Base-by-base conservation (phyloP, 2,329 filamentous ascomycete genomes). In the Pyrenophora teres region DNA sequence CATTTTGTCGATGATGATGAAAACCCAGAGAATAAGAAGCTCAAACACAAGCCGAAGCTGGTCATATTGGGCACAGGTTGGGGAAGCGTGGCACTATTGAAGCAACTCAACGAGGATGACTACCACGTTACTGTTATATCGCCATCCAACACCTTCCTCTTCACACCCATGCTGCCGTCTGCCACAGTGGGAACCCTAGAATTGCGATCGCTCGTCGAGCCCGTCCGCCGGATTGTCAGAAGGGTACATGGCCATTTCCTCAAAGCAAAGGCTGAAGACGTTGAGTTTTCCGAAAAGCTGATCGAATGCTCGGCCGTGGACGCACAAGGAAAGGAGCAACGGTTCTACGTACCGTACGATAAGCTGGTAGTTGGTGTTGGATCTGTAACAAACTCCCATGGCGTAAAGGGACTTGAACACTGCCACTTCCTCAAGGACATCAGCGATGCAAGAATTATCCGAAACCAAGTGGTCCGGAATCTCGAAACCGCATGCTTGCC, bases 341-440 rank as follows among this genome's bases (percentile, higher is more conserved):
- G 85, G 35, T 99, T 97, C 77, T 99, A 99, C 71, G 82, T 99
- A 1, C 94, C 94, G 0, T 99, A 99, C 71, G 95, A 99, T 73
- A 99, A 99, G 77, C 81, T 99, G 40, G 88, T 99, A 23, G 81
- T 99, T 64, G 92, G 87, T 21, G 92, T 97, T 52, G 93, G 93
- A 30, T 97, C 92, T 16, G 86, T 88, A 15, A 96, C 92, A 12
- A 99, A 99, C 71, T 87, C 92, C 1, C 94, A 99, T 68, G 95
- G 95, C 39, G 95, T 99, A 50, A 92, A 94, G 71, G 94, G 94
- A 8, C 82, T 99, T 10, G 90, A 97, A 63, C 83, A 99, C 71
- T 96, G 92, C 74, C 87, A 92, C 74, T 97, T 97, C 77, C 81
- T 99, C 56, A 99, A 99, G 75, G 89, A 96, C 54, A 95, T 99